Evolutionary conservation across 1,284 basidiomycete genomes (phyloP), one percentile per base, ranked within the genome.

Genomic region (Cutaneotrichosporon cyanovorans): DNA sequence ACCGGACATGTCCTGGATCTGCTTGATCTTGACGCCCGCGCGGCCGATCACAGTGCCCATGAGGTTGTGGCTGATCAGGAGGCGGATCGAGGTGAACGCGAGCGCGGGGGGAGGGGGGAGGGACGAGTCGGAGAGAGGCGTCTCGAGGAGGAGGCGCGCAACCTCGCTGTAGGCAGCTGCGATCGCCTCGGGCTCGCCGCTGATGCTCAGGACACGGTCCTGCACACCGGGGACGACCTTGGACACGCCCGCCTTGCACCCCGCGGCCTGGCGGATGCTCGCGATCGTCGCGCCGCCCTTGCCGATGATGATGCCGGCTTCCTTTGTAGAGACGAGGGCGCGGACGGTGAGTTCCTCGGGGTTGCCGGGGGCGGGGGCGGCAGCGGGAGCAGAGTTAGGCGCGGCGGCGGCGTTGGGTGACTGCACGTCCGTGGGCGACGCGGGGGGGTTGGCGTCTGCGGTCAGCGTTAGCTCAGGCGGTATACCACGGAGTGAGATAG

Each of bases 21-120:
- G 89, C 77, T 98, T 98, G 75, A 99, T 99, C 81, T 97, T 98
- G 71, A 88, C 82, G 57, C 95, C 95, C 51, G 77, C 85, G 62
- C 93, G 88, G 58, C 95, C 95, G 62, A 99, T 99, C 73, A 99
- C 89, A 48, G 91, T 93, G 46, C 95, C 95, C 95, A 99, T 99
- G 58, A 97, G 81, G 71, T 95, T 93, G 77, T 98, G 92, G 45
- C 91, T 95, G 69, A 99, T 90, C 63, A 99, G 82, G 56, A 95
- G 86, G 51, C 90, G 87, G 68, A 97, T 84, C 51, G 90, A 87
- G 46, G 90, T 91, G 72, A 88, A 83, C 40, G 83, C 76, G 59
- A 80, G 74, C 55, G 84, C 78, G n/a, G 73, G 73, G 22, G 75
- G 71, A 51, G 82, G 77, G 79, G 85, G 51, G 80, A 83, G 55